Conservation (phyloP, 192 early-diverging fungal genomes). For the Phlyctochytrium planicorne region DNA sequence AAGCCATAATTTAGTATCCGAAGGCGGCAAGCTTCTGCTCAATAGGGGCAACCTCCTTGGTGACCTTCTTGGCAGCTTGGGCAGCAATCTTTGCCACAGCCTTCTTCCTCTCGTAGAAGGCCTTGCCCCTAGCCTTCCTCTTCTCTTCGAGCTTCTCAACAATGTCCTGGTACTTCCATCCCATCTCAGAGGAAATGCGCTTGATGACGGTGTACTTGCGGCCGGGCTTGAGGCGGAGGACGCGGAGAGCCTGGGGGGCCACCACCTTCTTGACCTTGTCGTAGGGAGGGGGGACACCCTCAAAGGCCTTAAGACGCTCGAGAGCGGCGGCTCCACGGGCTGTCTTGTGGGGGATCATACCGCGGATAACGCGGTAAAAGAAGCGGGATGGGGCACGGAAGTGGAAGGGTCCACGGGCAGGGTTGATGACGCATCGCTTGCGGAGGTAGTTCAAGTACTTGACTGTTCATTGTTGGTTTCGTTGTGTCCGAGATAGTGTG, state of each 20-base stretch:
- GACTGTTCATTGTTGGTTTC: too few species aligned
- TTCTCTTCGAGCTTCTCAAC: conserved; percentile 97
- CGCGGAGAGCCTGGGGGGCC: conserved; percentile 93
- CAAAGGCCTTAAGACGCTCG: conserved; percentile 98
- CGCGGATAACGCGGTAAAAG: conserved; percentile 96
- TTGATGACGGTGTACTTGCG: conserved; percentile 97
- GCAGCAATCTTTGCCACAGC: conserved; percentile 47
- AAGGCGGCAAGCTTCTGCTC: conserved; percentile 60
- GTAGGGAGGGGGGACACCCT: conserved; percentile 97
- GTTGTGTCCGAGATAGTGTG: too few species aligned
- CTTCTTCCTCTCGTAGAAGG: conserved; percentile 90
- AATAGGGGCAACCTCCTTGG: conserved; percentile 54
- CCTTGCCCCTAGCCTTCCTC: conserved; percentile 92
- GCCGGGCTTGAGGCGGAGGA: conserved; percentile 93
- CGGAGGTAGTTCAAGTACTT: conserved; percentile 94
- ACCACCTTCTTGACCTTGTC: conserved; percentile 97
- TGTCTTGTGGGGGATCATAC: conserved; percentile 99
- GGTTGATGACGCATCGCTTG: conserved; percentile 98
- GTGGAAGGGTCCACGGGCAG: conserved; percentile 95
- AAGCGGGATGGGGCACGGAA: conserved; percentile 97
- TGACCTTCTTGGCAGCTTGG: conserved; percentile 72
- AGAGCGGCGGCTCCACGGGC: conserved; percentile 95
- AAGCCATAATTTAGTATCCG: conserved; percentile 70
- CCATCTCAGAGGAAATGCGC: conserved; percentile 92
- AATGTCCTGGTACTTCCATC: conserved; percentile 99